Evolutionary conservation across 441 rosid genomes (phyloP).

Genomic region (Pelargonium fulgidum): DNA sequence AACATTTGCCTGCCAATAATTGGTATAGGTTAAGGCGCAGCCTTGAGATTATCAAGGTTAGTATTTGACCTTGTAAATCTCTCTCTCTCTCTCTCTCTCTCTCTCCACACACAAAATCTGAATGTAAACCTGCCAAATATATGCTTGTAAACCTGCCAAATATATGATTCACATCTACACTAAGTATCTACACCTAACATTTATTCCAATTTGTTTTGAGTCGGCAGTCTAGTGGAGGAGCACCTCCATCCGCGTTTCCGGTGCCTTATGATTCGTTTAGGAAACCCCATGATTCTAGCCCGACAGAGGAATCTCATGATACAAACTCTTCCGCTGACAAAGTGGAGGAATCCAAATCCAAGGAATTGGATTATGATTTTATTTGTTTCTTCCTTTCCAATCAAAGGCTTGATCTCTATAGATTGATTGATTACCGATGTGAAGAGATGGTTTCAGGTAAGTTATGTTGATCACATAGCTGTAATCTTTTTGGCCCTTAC

Average conservation of each 20-base stretch:
- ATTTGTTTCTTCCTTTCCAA: slow-evolving; percentile 76
- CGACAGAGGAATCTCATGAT: slow-evolving; percentile 23
- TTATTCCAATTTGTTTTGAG: slow-evolving; percentile 23
- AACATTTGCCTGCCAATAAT: slow-evolving; percentile 57
- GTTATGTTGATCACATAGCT: background rate
- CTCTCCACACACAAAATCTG: background rate
- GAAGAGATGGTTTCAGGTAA: slow-evolving; percentile 84
- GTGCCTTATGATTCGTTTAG: slow-evolving; percentile 73
- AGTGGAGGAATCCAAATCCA: slow-evolving; percentile 32
- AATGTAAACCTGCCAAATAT: too few species aligned
- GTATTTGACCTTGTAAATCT: slow-evolving; percentile 15
- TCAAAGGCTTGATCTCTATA: slow-evolving; percentile 72
- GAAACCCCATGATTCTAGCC: slow-evolving; percentile 34
- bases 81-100: background rate
- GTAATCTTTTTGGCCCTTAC: background rate
- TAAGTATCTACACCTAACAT: background rate
- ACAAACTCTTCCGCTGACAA: slow-evolving; percentile 29
- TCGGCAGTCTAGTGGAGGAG: slow-evolving; percentile 73
- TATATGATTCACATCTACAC: too few species aligned
- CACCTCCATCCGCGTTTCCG: slow-evolving; percentile 75
- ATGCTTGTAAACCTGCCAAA: too few species aligned
- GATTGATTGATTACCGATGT: slow-evolving; percentile 73
- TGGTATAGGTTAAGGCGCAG: slow-evolving; percentile 84
- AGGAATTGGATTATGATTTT: slow-evolving; percentile 74
- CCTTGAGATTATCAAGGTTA: slow-evolving; percentile 91